Base-by-base conservation (phyloP, 2,329 filamentous ascomycete genomes). In the Fusarium sp. region DNA sequence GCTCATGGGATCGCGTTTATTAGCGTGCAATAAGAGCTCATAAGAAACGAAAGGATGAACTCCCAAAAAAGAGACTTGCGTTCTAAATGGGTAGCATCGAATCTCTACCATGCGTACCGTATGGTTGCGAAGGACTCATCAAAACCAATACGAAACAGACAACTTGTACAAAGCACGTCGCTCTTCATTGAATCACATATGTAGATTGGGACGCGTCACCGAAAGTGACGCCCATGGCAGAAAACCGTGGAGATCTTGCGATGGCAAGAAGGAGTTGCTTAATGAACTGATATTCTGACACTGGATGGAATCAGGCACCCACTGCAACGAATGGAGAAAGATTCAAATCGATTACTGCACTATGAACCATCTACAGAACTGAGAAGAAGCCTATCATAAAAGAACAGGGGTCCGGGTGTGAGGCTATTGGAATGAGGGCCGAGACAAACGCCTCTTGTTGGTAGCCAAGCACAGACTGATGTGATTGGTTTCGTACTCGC, bases 1-100 rank as follows among this genome's bases (percentile, higher is more conserved):
- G 72, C 69, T 76, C 73, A 77, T 73, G 72, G 67, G 75, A 65
- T 74, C 69, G 70, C 62, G 60, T 64, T 70, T 77, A 77, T 70
- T 77, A 77, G 75, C 72, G 68, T 74, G 50, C 59, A 50, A 62
- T 53, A 61, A 73, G 63, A 62, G 55, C 30, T 65, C 54, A 32
- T 38, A 60, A 56, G 56, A 46, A 40, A 64, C 41, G 38, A 60
- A 61, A 58, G 66, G 32, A 46, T 49, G 42, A 44, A 54, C 20
- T 42, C 54, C 40, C 67, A 40, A 48, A 56, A 55, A 30, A 59
- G 48, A 58, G 23, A 48, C 18, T 32, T 55, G 30, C 56, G 32
- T 52, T 67, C 53, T 30, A 41, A 26, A 37, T 35, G 38, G 68
- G 46, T 20, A 44, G 57, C 44, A 38, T 52, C 44, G 65, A 62